These are phyloP conservation scores for Trypanosoma lewisi DNA, from an alignment of 208 protist species.

Conservation along the genomic window DNA sequence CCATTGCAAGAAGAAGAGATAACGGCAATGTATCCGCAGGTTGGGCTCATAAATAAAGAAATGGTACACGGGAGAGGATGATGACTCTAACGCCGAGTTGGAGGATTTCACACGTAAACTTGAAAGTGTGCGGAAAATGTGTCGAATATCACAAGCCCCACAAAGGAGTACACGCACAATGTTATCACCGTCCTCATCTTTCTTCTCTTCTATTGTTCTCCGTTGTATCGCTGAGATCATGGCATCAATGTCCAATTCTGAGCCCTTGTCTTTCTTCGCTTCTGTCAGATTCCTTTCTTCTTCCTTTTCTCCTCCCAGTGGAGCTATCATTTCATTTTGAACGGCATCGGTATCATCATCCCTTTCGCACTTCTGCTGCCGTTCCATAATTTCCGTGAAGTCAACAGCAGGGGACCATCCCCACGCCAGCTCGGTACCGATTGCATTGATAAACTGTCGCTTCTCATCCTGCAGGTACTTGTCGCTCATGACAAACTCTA, in stretches of 20 bases:
- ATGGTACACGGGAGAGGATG: slow-evolving; percentile 35
- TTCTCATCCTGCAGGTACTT: slow-evolving; percentile 82
- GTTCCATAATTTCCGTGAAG: slow-evolving; percentile 47
- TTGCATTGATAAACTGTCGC: slow-evolving; percentile 78
- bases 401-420: slow-evolving; percentile 89
- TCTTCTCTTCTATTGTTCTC: background rate
- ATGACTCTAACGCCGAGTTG: slow-evolving; percentile 14
- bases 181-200: slow-evolving; percentile 1
- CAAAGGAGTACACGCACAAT: slow-evolving; percentile 63
- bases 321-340: background rate
- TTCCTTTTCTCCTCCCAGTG: background rate
- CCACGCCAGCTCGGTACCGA: slow-evolving; percentile 85
- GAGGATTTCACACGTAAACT: slow-evolving; percentile 50
- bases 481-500: slow-evolving; percentile 66
- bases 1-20: slow-evolving; percentile 91
- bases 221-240: slow-evolving; percentile 39
- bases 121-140: slow-evolving; percentile 82
- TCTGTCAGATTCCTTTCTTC: background rate
- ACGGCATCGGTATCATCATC: background rate
- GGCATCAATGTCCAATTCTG: slow-evolving; percentile 27
- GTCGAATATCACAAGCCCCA: slow-evolving; percentile 77
- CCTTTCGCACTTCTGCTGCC: slow-evolving; percentile 4
- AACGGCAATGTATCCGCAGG: slow-evolving; percentile 76
- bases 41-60: slow-evolving; percentile 91
- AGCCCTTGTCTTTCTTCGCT: background rate